These are phyloP conservation scores for Eragrostis curvula DNA, from an alignment of 176 grass and related monocot species.

Conservation along the genomic window DNA sequence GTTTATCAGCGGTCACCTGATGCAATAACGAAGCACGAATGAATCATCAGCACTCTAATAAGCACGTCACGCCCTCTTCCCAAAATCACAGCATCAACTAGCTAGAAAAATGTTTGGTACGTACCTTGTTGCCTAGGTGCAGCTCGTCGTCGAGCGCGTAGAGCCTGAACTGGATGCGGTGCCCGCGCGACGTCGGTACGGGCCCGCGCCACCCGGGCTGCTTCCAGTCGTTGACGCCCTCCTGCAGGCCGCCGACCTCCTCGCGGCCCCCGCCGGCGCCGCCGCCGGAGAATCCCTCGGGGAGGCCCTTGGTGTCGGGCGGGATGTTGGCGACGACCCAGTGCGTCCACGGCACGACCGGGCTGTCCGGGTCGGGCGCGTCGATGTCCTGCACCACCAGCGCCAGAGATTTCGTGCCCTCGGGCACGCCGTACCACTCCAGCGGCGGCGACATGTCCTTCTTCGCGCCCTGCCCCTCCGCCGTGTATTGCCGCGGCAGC, in stretches of 20 bases:
- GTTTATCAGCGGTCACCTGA: slow-evolving; percentile 80
- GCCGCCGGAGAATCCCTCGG: slow-evolving; percentile 73
- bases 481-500: slow-evolving; percentile 75
- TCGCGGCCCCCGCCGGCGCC: slow-evolving; percentile 5
- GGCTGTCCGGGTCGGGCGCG: slow-evolving; percentile 41
- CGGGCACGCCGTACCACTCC: slow-evolving; percentile 96
- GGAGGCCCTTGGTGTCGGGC: slow-evolving; percentile 56
- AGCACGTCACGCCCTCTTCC: not conserved
- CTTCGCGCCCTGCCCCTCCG: slow-evolving; percentile 70
- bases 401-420: slow-evolving; percentile 65
- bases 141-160: slow-evolving; percentile 79
- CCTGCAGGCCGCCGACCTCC: slow-evolving; percentile 48
- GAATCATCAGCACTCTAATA: not conserved
- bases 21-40: not conserved
- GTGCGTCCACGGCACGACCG: slow-evolving; percentile 83
- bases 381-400: slow-evolving; percentile 80
- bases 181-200: slow-evolving; percentile 46
- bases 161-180: slow-evolving; percentile 78
- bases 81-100: not conserved
- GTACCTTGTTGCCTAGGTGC: slow-evolving; percentile 77
- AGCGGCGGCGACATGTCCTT: slow-evolving; percentile 89
- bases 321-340: slow-evolving; percentile 91
- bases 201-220: slow-evolving; percentile 79
- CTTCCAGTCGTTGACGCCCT: slow-evolving; percentile 94
- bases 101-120: not conserved